Percentiles rank a stretch among this genome's conserved stretches.
Evolutionary conservation across 2,329 filamentous ascomycete genomes (phyloP).

Genomic region (Talaromyces pinophilus): DNA sequence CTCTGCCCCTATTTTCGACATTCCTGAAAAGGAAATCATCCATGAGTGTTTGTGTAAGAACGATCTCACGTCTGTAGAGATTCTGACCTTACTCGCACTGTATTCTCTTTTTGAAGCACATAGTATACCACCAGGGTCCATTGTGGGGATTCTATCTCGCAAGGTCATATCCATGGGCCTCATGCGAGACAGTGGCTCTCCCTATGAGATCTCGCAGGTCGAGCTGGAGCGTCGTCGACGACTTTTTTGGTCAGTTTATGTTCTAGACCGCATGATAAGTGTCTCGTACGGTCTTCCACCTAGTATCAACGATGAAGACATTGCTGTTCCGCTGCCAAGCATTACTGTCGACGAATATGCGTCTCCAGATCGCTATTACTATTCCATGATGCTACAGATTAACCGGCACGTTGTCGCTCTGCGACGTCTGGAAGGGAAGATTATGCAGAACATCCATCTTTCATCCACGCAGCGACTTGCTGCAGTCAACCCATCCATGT

Average conservation of each 20-base stretch:
- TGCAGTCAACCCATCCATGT: not conserved
- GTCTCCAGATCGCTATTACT: conserved; percentile 40
- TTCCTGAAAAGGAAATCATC: conserved; percentile 38
- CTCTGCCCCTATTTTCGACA: not conserved
- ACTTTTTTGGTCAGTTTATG: conserved; percentile 51
- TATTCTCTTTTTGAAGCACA: conserved; percentile 49
- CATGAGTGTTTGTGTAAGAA: conserved; percentile 44
- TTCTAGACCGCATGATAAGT: conserved; percentile 51
- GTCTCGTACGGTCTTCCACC: conserved; percentile 45
- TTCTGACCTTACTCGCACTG: conserved; percentile 46
- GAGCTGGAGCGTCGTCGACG: conserved; percentile 40
- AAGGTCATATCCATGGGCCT: conserved; percentile 18
- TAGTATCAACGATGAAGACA: conserved; percentile 44
- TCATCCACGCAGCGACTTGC: conserved; percentile 31
- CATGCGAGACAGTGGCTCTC: not conserved
- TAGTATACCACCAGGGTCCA: conserved; percentile 45
- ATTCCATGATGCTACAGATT: conserved; percentile 48
- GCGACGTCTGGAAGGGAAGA: conserved; percentile 45
- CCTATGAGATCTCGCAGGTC: conserved; percentile 22
- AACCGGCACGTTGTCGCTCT: conserved; percentile 51
- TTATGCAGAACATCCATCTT: conserved; percentile 17
- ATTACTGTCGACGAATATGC: conserved; percentile 52
- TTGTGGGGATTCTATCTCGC: conserved; percentile 35
- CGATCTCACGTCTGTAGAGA: conserved; percentile 44
- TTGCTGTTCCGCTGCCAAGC: conserved; percentile 47